Base-by-base conservation (phyloP, 495 filamentous ascomycete species). In the Talaromyces adpressus region DNA sequence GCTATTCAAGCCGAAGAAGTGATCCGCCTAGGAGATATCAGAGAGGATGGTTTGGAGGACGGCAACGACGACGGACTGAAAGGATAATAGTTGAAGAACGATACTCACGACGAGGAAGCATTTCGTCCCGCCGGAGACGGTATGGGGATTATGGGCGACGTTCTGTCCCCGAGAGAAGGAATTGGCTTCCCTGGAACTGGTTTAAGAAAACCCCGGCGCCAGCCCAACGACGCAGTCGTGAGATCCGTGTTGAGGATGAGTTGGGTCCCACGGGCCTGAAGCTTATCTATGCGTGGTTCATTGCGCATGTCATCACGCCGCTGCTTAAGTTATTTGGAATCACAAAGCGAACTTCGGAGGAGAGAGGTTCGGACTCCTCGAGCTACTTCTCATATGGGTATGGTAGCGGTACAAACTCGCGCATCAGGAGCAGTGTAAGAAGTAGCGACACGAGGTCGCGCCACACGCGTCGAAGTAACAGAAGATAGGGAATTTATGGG, bases 21-120 rank as follows among this genome's bases (percentile, higher is more conserved):
- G 3, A 4, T 41, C 9, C 36, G 51, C 51, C 25, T 8, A 22
- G 51, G n/a, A 23, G 20, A 53, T 22, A 16, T 41, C 36, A 27
- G 25, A 53, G 18, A 53, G 51, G 51, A 53, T 53, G 51, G 51
- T 53, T 53, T 53, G 51, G 51, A 53, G 51, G 51, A 23, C n/a
- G 18, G 25, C 51, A 53, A 53, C 51, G 51, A 53, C 51, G 25
- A 53, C 51, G 51, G 25, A 53, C 51, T 6, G 27, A 18, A 57
- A 34, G 25, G 12, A 7, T n/a, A 34, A 30, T 34, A n/a, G 27
- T 57, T 18, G 54, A 57, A 57, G 54, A 57, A 57, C 54, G 54
- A 41, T 41, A 41, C 36, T 16, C 14, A 41, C 36, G 36, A 41
- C 11, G 36, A 41, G 36, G 14, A 41, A 16, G 1, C 36, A 41